Evolutionary conservation across 768 basidiomycete species (phyloP), one percentile per base, ranked within the genome.

Genomic region (Lentinula guzmanii): DNA sequence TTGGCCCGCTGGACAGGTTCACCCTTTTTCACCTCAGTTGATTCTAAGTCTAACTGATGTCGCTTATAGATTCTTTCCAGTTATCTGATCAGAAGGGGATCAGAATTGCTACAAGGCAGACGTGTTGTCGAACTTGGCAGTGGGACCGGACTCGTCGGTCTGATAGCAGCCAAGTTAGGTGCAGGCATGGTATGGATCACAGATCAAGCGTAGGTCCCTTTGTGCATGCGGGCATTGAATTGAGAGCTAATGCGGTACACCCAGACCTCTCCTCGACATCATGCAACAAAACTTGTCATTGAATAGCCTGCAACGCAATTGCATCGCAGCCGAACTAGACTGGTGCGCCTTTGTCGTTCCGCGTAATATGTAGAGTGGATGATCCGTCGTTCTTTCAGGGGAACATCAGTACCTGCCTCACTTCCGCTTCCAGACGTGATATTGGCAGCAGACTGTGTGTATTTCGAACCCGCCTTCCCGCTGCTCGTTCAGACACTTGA

Each of bases 381-480:
- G 39, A 52, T 39, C 48, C 34, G 35, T 55, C 31, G 53, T 65
- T 35, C 67, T 62, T 63, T 54, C 64, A 93, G 91, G 94, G 94
- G 91, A 28, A 76, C 79, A 16, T 72, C 80, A 1, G 66, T 86
- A 37, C 84, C 89, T 8, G 33, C 66, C 65, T 45, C 76, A 75
- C 68, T 84, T 46, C 76, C 72, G 13, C 71, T 68, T 3, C 82
- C 86, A 5, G 85, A 91, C 68, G 57, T 96, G 28, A 81, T 98
- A 61, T 82, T 98, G 4, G 93, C 91, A 1, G 95, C 95, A 0
- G 95, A 98, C 69, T 98, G 95, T 66, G 94, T 98, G 8, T 98
- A 98, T 75, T 94, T 93, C 65, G 95, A 97, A 73, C 92, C 93
- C 11, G 86, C 92, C 0, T 98, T 97, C 68, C 89, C 93, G 7